Percentiles rank a stretch among this genome's conserved stretches.
Evolutionary conservation across 2,329 filamentous ascomycete species (phyloP).

Genomic region (Phoma sp.): DNA sequence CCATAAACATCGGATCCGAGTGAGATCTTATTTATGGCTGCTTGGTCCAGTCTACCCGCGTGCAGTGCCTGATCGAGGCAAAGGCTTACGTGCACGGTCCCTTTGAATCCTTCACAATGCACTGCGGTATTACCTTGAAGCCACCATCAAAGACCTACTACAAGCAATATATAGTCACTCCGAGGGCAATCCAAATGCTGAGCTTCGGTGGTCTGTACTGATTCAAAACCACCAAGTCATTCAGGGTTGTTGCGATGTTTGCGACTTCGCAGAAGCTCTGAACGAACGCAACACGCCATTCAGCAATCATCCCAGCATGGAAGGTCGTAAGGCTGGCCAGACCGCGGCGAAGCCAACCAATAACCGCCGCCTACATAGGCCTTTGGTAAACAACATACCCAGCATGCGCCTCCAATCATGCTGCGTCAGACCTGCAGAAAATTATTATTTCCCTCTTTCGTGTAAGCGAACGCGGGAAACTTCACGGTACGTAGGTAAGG

Average conservation of each 20-base stretch:
- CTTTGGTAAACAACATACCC: too few relatives aligned
- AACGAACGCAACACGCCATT: too few relatives aligned
- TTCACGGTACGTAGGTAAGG: too few relatives aligned
- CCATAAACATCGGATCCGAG: neutral
- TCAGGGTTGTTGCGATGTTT: too few relatives aligned
- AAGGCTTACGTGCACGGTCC: slow-evolving; percentile 11
- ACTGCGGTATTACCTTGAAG: neutral
- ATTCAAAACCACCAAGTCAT: too few relatives aligned
- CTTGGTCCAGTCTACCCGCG: neutral
- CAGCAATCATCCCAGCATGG: neutral
- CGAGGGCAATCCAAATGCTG: neutral
- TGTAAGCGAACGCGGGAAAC: too few relatives aligned
- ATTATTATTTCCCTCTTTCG: too few relatives aligned
- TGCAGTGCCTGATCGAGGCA: slow-evolving; percentile 1
- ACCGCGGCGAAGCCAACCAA: neutral
- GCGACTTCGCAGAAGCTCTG: too few relatives aligned
- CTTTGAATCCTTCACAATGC: slow-evolving; percentile 1
- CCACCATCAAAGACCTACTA: too few relatives aligned
- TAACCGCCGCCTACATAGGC: too few relatives aligned
- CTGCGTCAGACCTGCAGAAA: neutral
- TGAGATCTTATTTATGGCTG: neutral
- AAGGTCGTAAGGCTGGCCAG: neutral
- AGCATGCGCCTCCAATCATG: neutral
- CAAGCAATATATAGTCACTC: neutral
- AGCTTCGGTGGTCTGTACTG: too few relatives aligned